Conservation (phyloP, 305 asterid genomes). For the Nicotiana rustica region DNA sequence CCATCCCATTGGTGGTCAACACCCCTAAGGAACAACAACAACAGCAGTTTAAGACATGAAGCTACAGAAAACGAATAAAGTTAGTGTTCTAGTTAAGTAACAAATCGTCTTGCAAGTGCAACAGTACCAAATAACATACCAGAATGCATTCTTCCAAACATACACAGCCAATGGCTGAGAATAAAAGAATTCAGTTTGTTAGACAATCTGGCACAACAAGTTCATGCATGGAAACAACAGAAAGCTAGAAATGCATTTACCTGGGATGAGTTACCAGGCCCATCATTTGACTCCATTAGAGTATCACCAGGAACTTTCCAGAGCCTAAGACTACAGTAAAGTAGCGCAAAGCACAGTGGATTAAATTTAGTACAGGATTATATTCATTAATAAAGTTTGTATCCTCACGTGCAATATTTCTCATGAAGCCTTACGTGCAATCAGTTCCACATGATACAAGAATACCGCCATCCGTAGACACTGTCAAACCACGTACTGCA, state of each 20-base stretch:
- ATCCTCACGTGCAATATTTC: neutral
- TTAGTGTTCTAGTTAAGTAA: neutral
- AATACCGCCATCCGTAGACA: constrained; percentile 81
- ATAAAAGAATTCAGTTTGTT: constrained; percentile 38
- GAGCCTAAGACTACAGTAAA: constrained; percentile 70
- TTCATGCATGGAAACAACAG: constrained; percentile 31
- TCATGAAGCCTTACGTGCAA: constrained; percentile 72
- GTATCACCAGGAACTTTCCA: constrained; percentile 85
- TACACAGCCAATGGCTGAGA: constrained; percentile 80
- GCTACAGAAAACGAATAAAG: constrained; percentile 9
- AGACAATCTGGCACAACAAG: constrained; percentile 38
- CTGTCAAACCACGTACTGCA: constrained; percentile 84
- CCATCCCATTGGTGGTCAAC: constrained; percentile 96
- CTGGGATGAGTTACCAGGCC: constrained; percentile 51
- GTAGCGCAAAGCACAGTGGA: constrained; percentile 31
- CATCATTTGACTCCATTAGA: constrained; percentile 52
- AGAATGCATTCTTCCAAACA: constrained; percentile 83
- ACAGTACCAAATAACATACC: constrained; percentile 52
- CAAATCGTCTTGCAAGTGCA: neutral
- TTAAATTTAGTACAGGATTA: neutral
- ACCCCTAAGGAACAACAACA: constrained; percentile 58
- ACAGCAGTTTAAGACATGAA: constrained; percentile 14
- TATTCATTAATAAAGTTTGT: neutral
- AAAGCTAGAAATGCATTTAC: constrained; percentile 50
- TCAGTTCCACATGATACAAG: constrained; percentile 96